Evolutionary conservation across 2,329 filamentous ascomycete genomes (phyloP).

Genomic region (Ustilaginoidea virens): DNA sequence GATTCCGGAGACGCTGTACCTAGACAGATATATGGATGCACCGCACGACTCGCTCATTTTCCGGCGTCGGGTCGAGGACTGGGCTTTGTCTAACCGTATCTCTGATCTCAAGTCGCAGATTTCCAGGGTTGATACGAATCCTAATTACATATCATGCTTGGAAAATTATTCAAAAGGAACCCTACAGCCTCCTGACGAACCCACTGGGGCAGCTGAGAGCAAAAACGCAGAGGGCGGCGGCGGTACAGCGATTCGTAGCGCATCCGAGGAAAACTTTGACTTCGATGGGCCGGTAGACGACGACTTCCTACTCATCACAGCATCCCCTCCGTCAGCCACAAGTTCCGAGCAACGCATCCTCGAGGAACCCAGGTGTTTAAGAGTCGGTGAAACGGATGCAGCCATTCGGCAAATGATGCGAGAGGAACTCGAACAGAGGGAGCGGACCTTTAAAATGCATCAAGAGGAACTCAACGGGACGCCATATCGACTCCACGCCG

Average conservation of each 20-base stretch:
- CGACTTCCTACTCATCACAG: conserved; percentile 16
- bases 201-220: neutral
- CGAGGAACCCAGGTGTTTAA: conserved; percentile 7
- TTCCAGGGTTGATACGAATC: conserved; percentile 12
- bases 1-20: conserved; percentile 66
- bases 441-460: conserved; percentile 13
- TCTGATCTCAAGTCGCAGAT: conserved; percentile 31
- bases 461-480: conserved; percentile 41
- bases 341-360: neutral
- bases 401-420: conserved; percentile 28
- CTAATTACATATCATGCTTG: conserved; percentile 13
- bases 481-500: conserved; percentile 73
- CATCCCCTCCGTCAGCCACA: conserved; percentile 1
- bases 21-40: conserved; percentile 77
- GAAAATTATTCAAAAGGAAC: conserved; percentile 13
- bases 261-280: conserved; percentile 17
- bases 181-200: conserved; percentile 5
- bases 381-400: conserved; percentile 11
- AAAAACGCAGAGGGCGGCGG: neutral
- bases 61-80: conserved; percentile 50
- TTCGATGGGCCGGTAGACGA: conserved; percentile 23
- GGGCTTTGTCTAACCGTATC: conserved; percentile 57
- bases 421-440: conserved; percentile 20
- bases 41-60: conserved; percentile 44
- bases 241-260: neutral